Base-by-base conservation (phyloP, 495 filamentous ascomycete genomes). In the Gamarada debralockiae region DNA sequence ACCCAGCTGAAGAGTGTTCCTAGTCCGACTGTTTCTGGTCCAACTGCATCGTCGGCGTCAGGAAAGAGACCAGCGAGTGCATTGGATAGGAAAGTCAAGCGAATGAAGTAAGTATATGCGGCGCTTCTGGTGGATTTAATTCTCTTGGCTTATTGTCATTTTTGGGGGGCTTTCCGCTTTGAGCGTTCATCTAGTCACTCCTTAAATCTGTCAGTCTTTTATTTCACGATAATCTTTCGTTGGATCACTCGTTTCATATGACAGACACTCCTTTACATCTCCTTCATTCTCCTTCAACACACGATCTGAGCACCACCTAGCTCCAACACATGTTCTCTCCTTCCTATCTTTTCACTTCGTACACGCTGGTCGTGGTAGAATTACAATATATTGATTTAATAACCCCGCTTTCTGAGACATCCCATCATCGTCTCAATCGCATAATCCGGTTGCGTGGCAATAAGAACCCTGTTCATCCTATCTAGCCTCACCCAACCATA, bases 1-100 rank as follows among this genome's bases (percentile, higher is more conserved):
- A 12, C 47, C 2, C 57, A 53, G 37, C 42, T 63, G 5, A 60
- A 53, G 22, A 47, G 54, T 25, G 24, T 8, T 3, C 25, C 52
- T 23, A 51, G 23, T 21, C 31, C 17, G 24, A 8, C 21, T 20
- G 18, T 7, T 22, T 23, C 34, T 23, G 36, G 47, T 0, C 20
- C 31, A 1, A 15, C 39, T 18, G 21, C 34, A 24, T 12, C 46
- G 23, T 41, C 53, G 17, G 15, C 33, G 4, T n/a, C n/a, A n/a
- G 40, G 45, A 0, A 59, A 59, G 40, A 50, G 60, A 13, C 34
- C 47, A 20, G 60, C 50, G 1, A 38, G 31, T 22, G 9, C 31
- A 5, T 10, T 39, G 8, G 31, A 50, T 23, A 33, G 44, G 15
- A 17, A 5, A 25, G 15, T 12, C 14, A 47, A 47, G 24, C 44